Evolutionary conservation across 345 rosid genomes (phyloP).

Genomic region (Syzygium aqueum): DNA sequence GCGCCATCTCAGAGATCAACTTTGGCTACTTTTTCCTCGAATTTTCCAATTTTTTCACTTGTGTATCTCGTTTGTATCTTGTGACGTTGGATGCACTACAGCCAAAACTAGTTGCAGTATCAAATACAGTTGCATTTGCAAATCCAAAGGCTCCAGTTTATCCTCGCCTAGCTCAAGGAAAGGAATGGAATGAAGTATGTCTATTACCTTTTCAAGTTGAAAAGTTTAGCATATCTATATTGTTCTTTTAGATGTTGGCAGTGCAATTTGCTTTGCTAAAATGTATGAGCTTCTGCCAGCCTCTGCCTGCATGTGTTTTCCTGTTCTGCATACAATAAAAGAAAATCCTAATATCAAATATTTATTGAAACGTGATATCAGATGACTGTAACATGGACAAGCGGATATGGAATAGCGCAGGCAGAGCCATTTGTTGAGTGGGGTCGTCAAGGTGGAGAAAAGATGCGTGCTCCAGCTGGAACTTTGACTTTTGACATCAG

Average conservation of each 20-base stretch:
- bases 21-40: background rate
- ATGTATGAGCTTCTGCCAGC: background rate
- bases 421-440: conserved; percentile 74
- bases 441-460: conserved; percentile 36
- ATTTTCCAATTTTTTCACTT: background rate
- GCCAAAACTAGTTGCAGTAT: conserved; percentile 72
- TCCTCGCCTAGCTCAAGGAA: conserved; percentile 85
- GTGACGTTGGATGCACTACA: conserved; percentile 6
- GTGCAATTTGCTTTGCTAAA: background rate
- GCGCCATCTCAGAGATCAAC: background rate
- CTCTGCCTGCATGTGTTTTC: background rate
- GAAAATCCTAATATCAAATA: background rate
- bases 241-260: background rate
- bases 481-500: conserved; percentile 57
- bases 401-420: conserved; percentile 69
- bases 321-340: background rate
- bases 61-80: background rate
- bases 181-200: conserved; percentile 86
- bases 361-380: conserved; percentile 11
- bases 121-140: conserved; percentile 44
- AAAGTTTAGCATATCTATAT: background rate
- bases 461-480: conserved; percentile 59
- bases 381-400: conserved; percentile 97
- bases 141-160: conserved; percentile 85
- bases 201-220: background rate